These are phyloP conservation scores for Myriosclerotinia curreyana DNA, from an alignment of 2,329 filamentous ascomycete genomes.

Conservation along the genomic window DNA sequence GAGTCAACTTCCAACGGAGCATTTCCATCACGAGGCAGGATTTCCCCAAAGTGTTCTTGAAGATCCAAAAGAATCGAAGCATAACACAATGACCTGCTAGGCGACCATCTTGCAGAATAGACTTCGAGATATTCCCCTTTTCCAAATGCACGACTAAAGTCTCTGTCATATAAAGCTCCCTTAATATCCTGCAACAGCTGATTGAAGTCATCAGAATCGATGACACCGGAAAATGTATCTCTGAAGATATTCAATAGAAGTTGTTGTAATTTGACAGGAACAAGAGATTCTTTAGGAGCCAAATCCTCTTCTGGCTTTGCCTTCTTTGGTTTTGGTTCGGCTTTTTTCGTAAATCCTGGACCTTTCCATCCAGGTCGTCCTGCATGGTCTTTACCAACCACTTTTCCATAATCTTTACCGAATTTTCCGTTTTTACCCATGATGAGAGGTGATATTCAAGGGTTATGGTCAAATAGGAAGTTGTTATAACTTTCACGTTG, in stretches of 20 bases:
- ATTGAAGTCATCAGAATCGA: constrained; percentile 49
- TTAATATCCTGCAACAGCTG: constrained; percentile 77
- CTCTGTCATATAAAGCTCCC: constrained; percentile 76
- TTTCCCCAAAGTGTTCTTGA: constrained; percentile 10
- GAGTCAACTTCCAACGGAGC: not conserved
- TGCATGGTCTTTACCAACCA: constrained; percentile 31
- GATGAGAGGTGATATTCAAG: constrained; percentile 4
- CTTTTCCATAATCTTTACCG: constrained; percentile 32
- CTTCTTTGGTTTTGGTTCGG: constrained; percentile 23
- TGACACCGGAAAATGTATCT: constrained; percentile 55
- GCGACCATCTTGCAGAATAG: constrained; percentile 90
- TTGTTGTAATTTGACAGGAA: constrained; percentile 61
- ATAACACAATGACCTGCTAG: constrained; percentile 80
- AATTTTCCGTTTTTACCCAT: constrained; percentile 35
- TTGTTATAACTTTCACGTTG: not conserved
- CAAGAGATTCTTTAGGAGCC: constrained; percentile 19
- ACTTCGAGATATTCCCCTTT: constrained; percentile 67
- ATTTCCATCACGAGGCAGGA: constrained; percentile 16
- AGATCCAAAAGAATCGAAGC: constrained; percentile 45
- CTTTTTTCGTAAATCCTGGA: constrained; percentile 32
- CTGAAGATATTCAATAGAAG: constrained; percentile 71
- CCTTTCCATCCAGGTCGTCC: constrained; percentile 36
- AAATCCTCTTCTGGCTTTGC: constrained; percentile 15
- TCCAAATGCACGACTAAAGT: constrained; percentile 79
- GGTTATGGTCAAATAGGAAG: not conserved